Conservation (phyloP, 2,329 filamentous ascomycete species). For the Alternaria solani region DNA sequence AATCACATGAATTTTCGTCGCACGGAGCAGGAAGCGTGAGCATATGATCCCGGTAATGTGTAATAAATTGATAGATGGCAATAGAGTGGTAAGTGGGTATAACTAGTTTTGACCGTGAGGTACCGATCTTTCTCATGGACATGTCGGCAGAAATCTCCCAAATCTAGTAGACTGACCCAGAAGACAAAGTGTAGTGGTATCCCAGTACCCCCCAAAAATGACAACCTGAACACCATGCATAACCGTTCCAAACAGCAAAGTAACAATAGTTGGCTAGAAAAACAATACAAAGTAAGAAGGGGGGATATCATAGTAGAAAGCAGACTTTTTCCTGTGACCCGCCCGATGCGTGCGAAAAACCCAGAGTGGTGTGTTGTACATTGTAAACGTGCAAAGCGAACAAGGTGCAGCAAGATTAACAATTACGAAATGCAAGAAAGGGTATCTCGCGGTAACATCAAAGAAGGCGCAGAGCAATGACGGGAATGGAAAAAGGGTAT, state of each 20-base stretch:
- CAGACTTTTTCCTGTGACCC: constrained; percentile 49
- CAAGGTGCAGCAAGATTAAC: constrained; percentile 50
- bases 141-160: constrained; percentile 29
- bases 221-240: constrained; percentile 31
- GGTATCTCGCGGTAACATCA: constrained; percentile 52
- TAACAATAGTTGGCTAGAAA: constrained; percentile 28
- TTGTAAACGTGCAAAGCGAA: constrained; percentile 41
- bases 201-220: constrained; percentile 20
- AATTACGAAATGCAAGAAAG: constrained; percentile 47
- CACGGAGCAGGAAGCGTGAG: background rate
- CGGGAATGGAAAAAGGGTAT: constrained; percentile 24
- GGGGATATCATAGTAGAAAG: constrained; percentile 49
- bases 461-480: constrained; percentile 33
- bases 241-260: constrained; percentile 15
- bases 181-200: constrained; percentile 25
- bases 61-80: constrained; percentile 32
- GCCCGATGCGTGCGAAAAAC: constrained; percentile 45
- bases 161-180: constrained; percentile 31
- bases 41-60: constrained; percentile 1
- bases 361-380: constrained; percentile 45
- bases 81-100: constrained; percentile 35
- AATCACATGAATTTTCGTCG: constrained; percentile 1
- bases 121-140: constrained; percentile 27
- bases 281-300: constrained; percentile 25
- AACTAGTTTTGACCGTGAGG: constrained; percentile 43